These are phyloP conservation scores for Boletus rubropictus DNA, from an alignment of 768 basidiomycete genomes.

Conservation along the genomic window DNA sequence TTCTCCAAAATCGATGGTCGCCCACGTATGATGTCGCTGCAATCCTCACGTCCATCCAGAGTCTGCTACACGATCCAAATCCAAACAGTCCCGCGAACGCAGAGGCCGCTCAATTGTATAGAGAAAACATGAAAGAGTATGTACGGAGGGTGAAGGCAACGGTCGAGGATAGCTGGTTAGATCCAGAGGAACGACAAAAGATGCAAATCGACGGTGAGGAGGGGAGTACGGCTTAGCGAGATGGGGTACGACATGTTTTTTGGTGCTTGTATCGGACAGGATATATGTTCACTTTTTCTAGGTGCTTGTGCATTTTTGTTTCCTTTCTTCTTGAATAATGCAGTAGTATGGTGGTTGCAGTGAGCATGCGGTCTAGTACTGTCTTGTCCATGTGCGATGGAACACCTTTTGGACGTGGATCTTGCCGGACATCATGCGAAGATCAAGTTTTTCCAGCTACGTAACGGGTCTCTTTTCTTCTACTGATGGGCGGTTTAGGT, in stretches of 20 bases:
- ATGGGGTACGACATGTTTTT: background rate
- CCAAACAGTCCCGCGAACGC: conserved; percentile 98
- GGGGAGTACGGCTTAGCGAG: conserved; percentile 1
- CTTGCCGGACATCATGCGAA: too few relatives aligned
- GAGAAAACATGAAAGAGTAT: conserved; percentile 99
- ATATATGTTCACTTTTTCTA: background rate
- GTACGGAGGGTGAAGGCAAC: conserved; percentile 87
- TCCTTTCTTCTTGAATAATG: background rate
- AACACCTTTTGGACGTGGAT: too few relatives aligned
- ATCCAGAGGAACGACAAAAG: conserved; percentile 63
- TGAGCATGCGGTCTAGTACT: too few relatives aligned
- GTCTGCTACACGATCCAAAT: conserved; percentile 94
- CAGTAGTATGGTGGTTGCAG: too few relatives aligned
- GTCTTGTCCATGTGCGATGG: too few relatives aligned
- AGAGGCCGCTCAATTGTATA: conserved; percentile 92
- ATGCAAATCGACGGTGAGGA: conserved; percentile 37
- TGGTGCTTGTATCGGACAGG: conserved; percentile 5
- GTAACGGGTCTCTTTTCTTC: background rate
- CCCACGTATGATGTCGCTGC: conserved; percentile 99
- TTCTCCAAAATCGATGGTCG: conserved; percentile 97
- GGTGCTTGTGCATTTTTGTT: conserved; percentile 3
- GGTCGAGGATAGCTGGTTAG: conserved; percentile 93
- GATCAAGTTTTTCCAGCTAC: too few relatives aligned
- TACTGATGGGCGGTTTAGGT: background rate
- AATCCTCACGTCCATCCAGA: conserved; percentile 94